Percentiles rank a stretch among this genome's conserved stretches.
Evolutionary conservation across 2,329 filamentous ascomycete genomes (phyloP).

Genomic region (Stylonectria norvegica): DNA sequence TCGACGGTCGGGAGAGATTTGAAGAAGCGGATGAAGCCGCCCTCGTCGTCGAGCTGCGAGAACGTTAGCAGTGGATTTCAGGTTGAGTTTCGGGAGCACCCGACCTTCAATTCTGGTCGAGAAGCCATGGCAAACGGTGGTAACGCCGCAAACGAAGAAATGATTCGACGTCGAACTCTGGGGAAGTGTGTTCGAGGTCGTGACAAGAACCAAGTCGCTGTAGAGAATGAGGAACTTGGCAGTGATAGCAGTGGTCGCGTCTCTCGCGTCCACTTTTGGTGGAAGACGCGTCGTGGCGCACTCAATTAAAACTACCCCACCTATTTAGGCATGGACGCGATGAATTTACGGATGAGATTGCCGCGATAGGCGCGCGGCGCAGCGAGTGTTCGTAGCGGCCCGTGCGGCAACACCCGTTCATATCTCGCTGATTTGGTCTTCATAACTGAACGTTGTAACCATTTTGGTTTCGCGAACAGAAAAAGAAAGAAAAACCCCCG

Average conservation of each 20-base stretch:
- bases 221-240: not conserved
- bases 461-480: not conserved
- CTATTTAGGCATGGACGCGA: not conserved
- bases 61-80: constrained; percentile 7
- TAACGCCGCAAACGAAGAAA: constrained; percentile 4
- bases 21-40: constrained; percentile 95
- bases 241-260: constrained; percentile 8
- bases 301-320: constrained; percentile 14
- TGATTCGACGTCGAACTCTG: constrained; percentile 5
- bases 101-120: constrained; percentile 67
- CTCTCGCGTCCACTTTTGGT: not conserved
- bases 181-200: constrained; percentile 3
- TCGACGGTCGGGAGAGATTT: constrained; percentile 72
- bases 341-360: too few species aligned
- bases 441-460: not conserved
- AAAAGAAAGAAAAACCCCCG: constrained; percentile 8
- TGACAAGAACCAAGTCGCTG: constrained; percentile 9
- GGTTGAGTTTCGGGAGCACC: not conserved
- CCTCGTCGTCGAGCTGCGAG: constrained; percentile 84
- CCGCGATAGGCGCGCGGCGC: too few species aligned
- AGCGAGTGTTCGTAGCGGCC: too few species aligned
- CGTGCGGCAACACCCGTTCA: too few species aligned
- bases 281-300: constrained; percentile 21
- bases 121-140: constrained; percentile 57
- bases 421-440: not conserved